These are phyloP conservation scores for Fusarium buxicola DNA, from an alignment of 2,329 filamentous ascomycete genomes.

Conservation along the genomic window DNA sequence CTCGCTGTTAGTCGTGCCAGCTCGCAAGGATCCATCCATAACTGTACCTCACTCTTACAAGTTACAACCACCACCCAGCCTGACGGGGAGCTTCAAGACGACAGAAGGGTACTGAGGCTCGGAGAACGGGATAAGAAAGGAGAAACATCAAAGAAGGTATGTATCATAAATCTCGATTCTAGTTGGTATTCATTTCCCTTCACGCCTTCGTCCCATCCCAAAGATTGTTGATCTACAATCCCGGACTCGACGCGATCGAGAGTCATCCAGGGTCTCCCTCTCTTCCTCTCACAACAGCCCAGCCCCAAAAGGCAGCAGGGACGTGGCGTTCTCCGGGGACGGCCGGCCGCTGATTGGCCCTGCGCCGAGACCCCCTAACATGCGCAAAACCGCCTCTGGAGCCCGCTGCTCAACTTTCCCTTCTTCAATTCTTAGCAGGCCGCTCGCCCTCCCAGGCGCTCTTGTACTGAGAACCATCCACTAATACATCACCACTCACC, in stretches of 20 bases:
- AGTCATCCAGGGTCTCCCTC: conserved; percentile 30
- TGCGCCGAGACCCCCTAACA: conserved; percentile 42
- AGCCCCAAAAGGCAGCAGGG: conserved; percentile 28
- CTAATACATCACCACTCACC: conserved; percentile 49
- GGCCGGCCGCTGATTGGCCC: conserved; percentile 49
- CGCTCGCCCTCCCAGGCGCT: conserved; percentile 24
- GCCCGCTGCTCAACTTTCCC: conserved; percentile 43
- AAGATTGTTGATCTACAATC: conserved; percentile 1
- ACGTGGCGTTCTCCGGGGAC: conserved; percentile 45
- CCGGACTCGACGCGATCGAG: conserved; percentile 21
- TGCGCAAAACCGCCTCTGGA: conserved; percentile 47
- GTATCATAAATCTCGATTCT: neutral
- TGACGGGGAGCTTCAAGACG: neutral
- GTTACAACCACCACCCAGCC: conserved; percentile 9
- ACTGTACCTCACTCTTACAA: conserved; percentile 9
- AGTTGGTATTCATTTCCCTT: neutral
- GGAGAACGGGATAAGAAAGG: neutral
- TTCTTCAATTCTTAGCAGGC: conserved; percentile 46
- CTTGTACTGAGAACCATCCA: conserved; percentile 40
- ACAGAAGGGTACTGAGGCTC: neutral
- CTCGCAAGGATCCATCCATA: conserved; percentile 11
- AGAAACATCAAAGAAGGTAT: neutral
- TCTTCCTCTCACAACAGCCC: conserved; percentile 6
- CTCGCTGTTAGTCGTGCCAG: conserved; percentile 14
- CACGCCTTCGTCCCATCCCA: neutral